Evolutionary conservation across 306 rosid species (phyloP).

Genomic region (Amphicarpaea edgeworthii): DNA sequence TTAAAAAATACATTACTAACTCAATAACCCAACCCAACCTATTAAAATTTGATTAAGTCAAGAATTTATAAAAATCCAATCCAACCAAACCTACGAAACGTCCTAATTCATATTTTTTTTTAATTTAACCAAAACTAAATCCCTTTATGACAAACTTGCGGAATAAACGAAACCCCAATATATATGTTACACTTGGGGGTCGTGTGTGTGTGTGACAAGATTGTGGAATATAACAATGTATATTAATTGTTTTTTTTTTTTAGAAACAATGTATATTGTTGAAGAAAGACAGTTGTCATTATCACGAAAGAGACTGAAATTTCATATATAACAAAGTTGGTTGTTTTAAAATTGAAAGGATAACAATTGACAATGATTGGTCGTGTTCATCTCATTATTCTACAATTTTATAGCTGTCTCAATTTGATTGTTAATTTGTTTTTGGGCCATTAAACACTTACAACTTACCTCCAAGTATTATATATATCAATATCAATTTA

Average conservation of each 20-base stretch:
- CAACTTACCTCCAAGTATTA: neutral
- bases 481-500: neutral
- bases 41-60: too few species aligned
- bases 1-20: too few species aligned
- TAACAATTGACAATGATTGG: neutral
- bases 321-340: neutral
- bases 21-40: too few species aligned
- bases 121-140: neutral
- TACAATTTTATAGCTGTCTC: neutral
- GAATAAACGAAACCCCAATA: neutral
- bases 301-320: conserved; percentile 1
- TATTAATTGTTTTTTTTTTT: too few species aligned
- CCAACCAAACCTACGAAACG: too few species aligned
- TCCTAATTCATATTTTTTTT: too few species aligned
- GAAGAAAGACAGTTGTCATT: neutral
- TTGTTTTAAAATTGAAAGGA: conserved; percentile 3
- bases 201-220: neutral
- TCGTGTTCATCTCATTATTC: neutral
- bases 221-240: neutral
- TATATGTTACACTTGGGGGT: neutral
- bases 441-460: neutral
- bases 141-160: neutral
- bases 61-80: too few species aligned
- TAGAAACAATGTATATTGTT: neutral
- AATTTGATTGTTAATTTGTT: neutral